These are phyloP conservation scores for Eucalyptus tenuipes DNA, from an alignment of 345 rosid species.

Conservation along the genomic window DNA sequence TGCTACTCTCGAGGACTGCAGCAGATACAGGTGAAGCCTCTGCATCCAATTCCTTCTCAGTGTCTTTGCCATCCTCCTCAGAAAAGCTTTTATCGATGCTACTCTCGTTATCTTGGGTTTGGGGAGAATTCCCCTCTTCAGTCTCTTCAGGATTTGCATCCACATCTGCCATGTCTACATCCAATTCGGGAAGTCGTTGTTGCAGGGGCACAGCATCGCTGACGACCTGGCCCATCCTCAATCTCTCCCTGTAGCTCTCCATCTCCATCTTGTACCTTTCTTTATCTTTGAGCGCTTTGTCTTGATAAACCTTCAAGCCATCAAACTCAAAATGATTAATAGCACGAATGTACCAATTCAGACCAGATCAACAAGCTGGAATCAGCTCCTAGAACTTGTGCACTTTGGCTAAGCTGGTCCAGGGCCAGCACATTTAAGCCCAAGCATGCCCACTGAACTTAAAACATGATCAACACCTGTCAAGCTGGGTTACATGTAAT, in stretches of 20 bases:
- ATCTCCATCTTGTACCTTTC: constrained; percentile 82
- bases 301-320: constrained; percentile 55
- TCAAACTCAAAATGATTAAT: neutral
- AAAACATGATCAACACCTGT: neutral
- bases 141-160: constrained; percentile 28
- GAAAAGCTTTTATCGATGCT: constrained; percentile 36
- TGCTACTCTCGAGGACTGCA: constrained; percentile 2
- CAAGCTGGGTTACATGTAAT: neutral
- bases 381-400: neutral
- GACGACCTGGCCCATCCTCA: constrained; percentile 40
- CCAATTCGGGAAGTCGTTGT: constrained; percentile 49
- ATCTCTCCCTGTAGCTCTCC: constrained; percentile 73
- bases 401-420: neutral
- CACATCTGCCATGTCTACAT: constrained; percentile 26
- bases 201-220: constrained; percentile 64
- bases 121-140: constrained; percentile 39
- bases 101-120: constrained; percentile 28
- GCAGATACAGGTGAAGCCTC: neutral
- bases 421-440: neutral
- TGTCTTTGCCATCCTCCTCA: constrained; percentile 14
- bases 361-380: neutral
- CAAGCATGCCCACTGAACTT: neutral
- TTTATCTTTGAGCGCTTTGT: constrained; percentile 71
- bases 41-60: constrained; percentile 7
- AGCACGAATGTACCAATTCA: neutral